A percentile compares a stretch with the other conserved stretches of the same genome.
phyloP scores from a whole-genome alignment of 352 stramenopile species.

The Blastocystis sp. region DNA sequence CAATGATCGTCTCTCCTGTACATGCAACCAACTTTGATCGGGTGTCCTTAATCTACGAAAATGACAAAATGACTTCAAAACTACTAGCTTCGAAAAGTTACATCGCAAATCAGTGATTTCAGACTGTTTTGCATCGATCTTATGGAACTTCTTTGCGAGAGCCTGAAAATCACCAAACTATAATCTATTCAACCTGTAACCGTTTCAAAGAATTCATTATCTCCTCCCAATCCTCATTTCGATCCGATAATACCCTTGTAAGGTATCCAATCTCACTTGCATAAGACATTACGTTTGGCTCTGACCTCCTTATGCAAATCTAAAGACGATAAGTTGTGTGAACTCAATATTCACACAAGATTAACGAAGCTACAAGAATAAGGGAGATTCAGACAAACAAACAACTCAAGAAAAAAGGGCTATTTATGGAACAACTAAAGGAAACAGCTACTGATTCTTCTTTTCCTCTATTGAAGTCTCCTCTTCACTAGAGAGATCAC shows the following conservation, averaged over 20 bases:
- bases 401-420: not conserved
- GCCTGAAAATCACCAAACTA: not conserved
- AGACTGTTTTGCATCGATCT: not conserved
- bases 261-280: not conserved
- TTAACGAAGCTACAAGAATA: not conserved
- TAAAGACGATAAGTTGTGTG: not conserved
- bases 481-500: not conserved
- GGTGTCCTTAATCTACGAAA: slow-evolving; percentile 11
- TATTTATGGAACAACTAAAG: slow-evolving; percentile 17
- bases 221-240: slow-evolving; percentile 13
- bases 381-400: not conserved
- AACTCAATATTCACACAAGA: not conserved
- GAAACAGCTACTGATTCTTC: slow-evolving; percentile 46
- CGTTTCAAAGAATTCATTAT: slow-evolving; percentile 7
- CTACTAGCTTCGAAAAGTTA: not conserved
- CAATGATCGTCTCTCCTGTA: not conserved
- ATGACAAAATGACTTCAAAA: not conserved
- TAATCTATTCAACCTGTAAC: not conserved
- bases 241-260: not conserved
- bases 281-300: not conserved
- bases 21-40: slow-evolving; percentile 1
- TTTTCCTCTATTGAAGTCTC: slow-evolving; percentile 26
- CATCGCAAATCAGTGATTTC: slow-evolving; percentile 37
- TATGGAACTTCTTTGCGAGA: not conserved
- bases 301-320: not conserved